These are phyloP conservation scores for Microbotryomycetes sp. DNA, from an alignment of 1,284 basidiomycete species.

Conservation along the genomic window DNA sequence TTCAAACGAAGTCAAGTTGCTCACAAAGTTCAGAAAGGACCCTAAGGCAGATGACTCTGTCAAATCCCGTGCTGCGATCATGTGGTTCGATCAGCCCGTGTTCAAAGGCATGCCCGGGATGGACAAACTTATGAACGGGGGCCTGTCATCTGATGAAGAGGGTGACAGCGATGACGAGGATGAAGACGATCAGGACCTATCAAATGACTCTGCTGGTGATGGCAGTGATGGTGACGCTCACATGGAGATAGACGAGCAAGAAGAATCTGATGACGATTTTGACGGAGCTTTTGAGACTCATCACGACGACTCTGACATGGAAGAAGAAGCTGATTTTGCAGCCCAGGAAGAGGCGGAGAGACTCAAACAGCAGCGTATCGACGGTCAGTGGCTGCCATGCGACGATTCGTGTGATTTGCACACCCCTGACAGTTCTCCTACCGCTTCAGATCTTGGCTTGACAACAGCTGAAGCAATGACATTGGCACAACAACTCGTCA, in stretches of 20 bases:
- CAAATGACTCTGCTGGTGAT: slow-evolving; percentile 9
- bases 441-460: slow-evolving; percentile 74
- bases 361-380: slow-evolving; percentile 51
- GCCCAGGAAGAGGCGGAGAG: slow-evolving; percentile 61
- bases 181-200: slow-evolving; percentile 34
- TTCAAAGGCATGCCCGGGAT: slow-evolving; percentile 67
- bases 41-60: slow-evolving; percentile 33
- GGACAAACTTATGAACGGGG: slow-evolving; percentile 47
- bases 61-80: slow-evolving; percentile 51
- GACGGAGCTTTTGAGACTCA: slow-evolving; percentile 63
- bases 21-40: slow-evolving; percentile 34
- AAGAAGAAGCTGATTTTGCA: slow-evolving; percentile 56
- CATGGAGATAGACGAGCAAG: slow-evolving; percentile 32
- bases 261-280: slow-evolving; percentile 55
- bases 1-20: slow-evolving; percentile 27
- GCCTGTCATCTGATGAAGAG: slow-evolving; percentile 35
- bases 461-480: slow-evolving; percentile 86
- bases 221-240: neutral
- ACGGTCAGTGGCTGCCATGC: slow-evolving; percentile 59
- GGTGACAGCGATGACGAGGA: slow-evolving; percentile 36
- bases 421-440: no score
- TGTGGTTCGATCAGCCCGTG: slow-evolving; percentile 95
- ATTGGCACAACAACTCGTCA: slow-evolving; percentile 85
- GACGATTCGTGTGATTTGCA: slow-evolving; percentile 21
- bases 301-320: slow-evolving; percentile 59